Conservation (phyloP, 108 stramenopile species). For the Aurantiochytrium sp. region DNA sequence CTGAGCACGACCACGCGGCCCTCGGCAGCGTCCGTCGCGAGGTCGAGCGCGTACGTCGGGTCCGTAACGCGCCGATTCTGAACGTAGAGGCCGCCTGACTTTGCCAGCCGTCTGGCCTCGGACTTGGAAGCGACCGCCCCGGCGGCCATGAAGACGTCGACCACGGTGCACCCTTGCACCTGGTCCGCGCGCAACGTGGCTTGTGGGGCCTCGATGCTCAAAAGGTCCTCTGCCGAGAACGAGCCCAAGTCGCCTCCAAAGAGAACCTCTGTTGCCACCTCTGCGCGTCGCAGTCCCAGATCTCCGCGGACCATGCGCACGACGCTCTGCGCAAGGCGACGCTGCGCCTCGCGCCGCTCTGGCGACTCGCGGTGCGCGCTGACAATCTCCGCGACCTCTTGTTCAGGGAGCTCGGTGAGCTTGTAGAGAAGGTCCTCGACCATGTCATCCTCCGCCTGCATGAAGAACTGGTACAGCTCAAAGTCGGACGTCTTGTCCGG, state of each 20-base stretch:
- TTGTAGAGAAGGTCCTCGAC: constrained; percentile 85
- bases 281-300: constrained; percentile 72
- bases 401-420: constrained; percentile 82
- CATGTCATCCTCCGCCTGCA: constrained; percentile 88
- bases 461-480: constrained; percentile 99
- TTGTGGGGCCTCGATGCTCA: constrained; percentile 52
- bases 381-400: constrained; percentile 56
- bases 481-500: constrained; percentile 78
- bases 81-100: constrained; percentile 70
- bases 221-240: constrained; percentile 50
- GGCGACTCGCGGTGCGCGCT: constrained; percentile 63
- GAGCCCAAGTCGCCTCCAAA: constrained; percentile 57
- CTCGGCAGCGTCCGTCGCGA: constrained; percentile 32
- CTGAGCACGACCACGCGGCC: constrained; percentile 43
- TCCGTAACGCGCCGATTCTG: constrained; percentile 39
- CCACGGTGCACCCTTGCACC: constrained; percentile 49
- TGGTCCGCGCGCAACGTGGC: constrained; percentile 49
- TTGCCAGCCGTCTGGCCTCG: constrained; percentile 85
- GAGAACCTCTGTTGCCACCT: constrained; percentile 75
- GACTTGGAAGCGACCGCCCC: constrained; percentile 78
- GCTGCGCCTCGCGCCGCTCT: constrained; percentile 83
- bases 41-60: constrained; percentile 37
- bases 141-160: constrained; percentile 75
- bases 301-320: constrained; percentile 84
- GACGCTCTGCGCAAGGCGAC: constrained; percentile 88